Conservation (phyloP, 306 rosid genomes). For the Luffa acutangula region DNA sequence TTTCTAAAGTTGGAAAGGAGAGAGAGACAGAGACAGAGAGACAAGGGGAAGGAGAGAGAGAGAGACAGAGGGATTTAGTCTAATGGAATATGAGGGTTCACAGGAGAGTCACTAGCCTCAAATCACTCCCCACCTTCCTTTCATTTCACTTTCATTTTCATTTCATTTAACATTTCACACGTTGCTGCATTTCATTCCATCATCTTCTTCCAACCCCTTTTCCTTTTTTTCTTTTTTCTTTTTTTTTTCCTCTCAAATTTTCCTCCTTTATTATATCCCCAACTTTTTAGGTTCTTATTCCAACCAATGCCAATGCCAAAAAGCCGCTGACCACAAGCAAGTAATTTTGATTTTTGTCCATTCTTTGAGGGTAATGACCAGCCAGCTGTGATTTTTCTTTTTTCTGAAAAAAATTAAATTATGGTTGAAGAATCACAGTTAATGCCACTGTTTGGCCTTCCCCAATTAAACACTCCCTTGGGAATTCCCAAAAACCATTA, state of each 20-base stretch:
- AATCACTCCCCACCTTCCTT: neutral
- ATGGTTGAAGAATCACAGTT: neutral
- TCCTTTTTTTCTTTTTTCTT: neutral
- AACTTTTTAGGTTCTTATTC: slow-evolving; percentile 1
- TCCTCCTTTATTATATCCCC: neutral
- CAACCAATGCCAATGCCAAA: neutral
- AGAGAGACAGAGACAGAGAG: neutral
- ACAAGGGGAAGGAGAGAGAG: neutral
- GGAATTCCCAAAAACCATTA: neutral
- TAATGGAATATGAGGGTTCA: neutral
- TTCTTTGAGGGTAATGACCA: neutral
- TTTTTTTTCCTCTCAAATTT: neutral
- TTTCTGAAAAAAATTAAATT: neutral
- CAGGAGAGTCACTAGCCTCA: slow-evolving; percentile 6
- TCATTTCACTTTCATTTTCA: slow-evolving; percentile 6
- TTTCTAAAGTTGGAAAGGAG: neutral
- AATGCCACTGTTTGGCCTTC: neutral
- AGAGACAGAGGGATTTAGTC: neutral
- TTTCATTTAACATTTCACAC: slow-evolving; percentile 9
- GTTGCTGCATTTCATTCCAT: slow-evolving; percentile 1
- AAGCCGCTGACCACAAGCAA: neutral
- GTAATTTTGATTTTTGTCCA: neutral
- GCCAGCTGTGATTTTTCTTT: neutral
- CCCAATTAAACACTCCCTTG: neutral
- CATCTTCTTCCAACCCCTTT: neutral